A percentile compares a stretch with the other conserved stretches of the same genome.
These are phyloP conservation scores for Diplodia scrobiculata DNA, from an alignment of 2,329 filamentous ascomycete genomes.

Conservation along the genomic window DNA sequence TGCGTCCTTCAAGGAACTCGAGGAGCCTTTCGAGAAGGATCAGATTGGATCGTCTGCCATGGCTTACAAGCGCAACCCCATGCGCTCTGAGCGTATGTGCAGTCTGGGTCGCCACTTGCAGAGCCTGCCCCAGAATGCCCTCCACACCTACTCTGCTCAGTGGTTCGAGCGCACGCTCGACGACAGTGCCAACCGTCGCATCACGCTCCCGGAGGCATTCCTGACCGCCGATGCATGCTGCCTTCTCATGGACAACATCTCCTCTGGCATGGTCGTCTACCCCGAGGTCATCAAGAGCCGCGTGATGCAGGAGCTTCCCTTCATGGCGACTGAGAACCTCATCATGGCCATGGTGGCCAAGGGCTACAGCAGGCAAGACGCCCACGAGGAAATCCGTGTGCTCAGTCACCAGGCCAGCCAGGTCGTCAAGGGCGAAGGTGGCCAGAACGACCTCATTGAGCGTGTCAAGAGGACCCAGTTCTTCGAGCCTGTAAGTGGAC, in stretches of 20 bases:
- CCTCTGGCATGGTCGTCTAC: conserved; percentile 73
- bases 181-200: conserved; percentile 69
- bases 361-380: conserved; percentile 74
- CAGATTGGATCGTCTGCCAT: conserved; percentile 68
- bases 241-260: conserved; percentile 72
- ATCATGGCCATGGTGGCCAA: conserved; percentile 69
- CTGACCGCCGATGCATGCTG: conserved; percentile 59
- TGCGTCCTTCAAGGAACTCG: conserved; percentile 76
- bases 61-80: conserved; percentile 66
- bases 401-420: conserved; percentile 73
- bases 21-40: conserved; percentile 78
- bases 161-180: conserved; percentile 80
- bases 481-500: conserved; percentile 60
- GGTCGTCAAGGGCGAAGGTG: conserved; percentile 71
- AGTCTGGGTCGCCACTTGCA: conserved; percentile 59
- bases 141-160: conserved; percentile 70
- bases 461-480: conserved; percentile 72
- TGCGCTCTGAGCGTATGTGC: conserved; percentile 64
- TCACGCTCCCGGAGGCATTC: conserved; percentile 54
- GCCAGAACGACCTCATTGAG: conserved; percentile 78
- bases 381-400: conserved; percentile 82
- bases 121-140: conserved; percentile 58
- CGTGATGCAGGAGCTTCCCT: conserved; percentile 76
- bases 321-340: conserved; percentile 70
- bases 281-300: conserved; percentile 68